Evolutionary conservation across 208 protist species (phyloP).

Genomic region (Lotmaria passim): DNA sequence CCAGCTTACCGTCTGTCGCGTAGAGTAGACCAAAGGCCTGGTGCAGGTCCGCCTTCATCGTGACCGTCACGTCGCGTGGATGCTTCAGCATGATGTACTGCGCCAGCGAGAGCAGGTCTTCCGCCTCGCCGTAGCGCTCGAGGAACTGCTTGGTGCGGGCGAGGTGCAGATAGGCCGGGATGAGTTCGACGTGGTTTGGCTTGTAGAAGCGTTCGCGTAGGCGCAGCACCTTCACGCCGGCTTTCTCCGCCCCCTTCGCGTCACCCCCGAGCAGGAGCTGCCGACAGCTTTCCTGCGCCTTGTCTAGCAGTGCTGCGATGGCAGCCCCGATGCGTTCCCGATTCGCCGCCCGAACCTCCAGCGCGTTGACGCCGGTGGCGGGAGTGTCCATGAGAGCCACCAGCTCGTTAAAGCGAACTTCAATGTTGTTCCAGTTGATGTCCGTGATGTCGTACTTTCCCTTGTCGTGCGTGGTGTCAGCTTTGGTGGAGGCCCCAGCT

Average conservation of each 20-base stretch:
- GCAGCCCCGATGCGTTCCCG: conserved; percentile 55
- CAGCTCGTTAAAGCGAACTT: conserved; percentile 79
- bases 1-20: conserved; percentile 83
- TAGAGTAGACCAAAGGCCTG: conserved; percentile 91
- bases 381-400: conserved; percentile 67
- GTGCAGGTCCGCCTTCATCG: conserved; percentile 86
- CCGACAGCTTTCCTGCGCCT: conserved; percentile 77
- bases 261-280: conserved; percentile 73
- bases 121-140: conserved; percentile 74
- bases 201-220: conserved; percentile 83
- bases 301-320: conserved; percentile 69
- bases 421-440: conserved; percentile 69
- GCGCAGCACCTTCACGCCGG: conserved; percentile 76
- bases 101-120: conserved; percentile 89
- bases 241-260: conserved; percentile 73
- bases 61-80: conserved; percentile 48
- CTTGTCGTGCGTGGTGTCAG: conserved; percentile 12
- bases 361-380: conserved; percentile 68
- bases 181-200: conserved; percentile 64
- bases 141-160: conserved; percentile 89
- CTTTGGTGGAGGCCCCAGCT: background rate
- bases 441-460: conserved; percentile 58
- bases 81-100: conserved; percentile 84
- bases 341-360: conserved; percentile 59
- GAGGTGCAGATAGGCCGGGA: conserved; percentile 86